These are phyloP conservation scores for Tetrapisispora namnaoensis DNA, from an alignment of 805 yeast species.

Conservation along the genomic window DNA sequence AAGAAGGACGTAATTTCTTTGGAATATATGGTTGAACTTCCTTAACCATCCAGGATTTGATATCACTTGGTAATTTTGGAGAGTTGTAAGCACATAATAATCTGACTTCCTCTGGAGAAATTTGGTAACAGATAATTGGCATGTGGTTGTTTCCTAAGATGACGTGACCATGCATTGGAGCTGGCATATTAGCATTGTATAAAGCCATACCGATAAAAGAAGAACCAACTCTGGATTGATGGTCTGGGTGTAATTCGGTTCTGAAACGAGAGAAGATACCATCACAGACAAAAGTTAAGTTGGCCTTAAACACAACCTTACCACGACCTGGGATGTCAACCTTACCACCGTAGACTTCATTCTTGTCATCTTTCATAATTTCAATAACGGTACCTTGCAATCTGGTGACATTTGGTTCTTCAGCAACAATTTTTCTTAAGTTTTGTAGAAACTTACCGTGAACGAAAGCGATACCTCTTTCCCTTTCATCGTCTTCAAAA, in stretches of 20 bases:
- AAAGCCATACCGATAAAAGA: slow-evolving; percentile 81
- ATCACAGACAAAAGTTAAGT: slow-evolving; percentile 72
- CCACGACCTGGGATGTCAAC: slow-evolving; percentile 40
- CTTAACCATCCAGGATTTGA: slow-evolving; percentile 47
- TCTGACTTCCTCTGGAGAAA: slow-evolving; percentile 72
- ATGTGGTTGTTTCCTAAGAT: slow-evolving; percentile 68
- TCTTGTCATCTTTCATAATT: slow-evolving; percentile 43
- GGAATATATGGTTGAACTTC: slow-evolving; percentile 68
- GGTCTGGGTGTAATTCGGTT: slow-evolving; percentile 51
- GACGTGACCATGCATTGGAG: slow-evolving; percentile 78
- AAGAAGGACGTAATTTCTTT: slow-evolving; percentile 50
- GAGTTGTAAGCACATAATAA: slow-evolving; percentile 82
- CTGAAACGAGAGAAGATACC: slow-evolving; percentile 93
- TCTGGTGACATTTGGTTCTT: slow-evolving; percentile 65
- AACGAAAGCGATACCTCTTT: slow-evolving; percentile 77
- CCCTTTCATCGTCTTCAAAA: slow-evolving; percentile 51
- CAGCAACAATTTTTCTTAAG: slow-evolving; percentile 57
- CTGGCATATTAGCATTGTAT: slow-evolving; percentile 65
- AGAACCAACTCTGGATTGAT: slow-evolving; percentile 62
- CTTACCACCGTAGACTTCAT: slow-evolving; percentile 67
- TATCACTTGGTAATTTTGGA: slow-evolving; percentile 59
- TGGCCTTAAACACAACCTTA: slow-evolving; percentile 41
- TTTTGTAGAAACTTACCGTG: slow-evolving; percentile 83
- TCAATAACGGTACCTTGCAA: slow-evolving; percentile 77
- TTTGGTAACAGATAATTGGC: slow-evolving; percentile 84